Evolutionary conservation across 2,329 filamentous ascomycete genomes (phyloP), one percentile per base, ranked within the genome.

Genomic region (Hymenoscyphus repandus): DNA sequence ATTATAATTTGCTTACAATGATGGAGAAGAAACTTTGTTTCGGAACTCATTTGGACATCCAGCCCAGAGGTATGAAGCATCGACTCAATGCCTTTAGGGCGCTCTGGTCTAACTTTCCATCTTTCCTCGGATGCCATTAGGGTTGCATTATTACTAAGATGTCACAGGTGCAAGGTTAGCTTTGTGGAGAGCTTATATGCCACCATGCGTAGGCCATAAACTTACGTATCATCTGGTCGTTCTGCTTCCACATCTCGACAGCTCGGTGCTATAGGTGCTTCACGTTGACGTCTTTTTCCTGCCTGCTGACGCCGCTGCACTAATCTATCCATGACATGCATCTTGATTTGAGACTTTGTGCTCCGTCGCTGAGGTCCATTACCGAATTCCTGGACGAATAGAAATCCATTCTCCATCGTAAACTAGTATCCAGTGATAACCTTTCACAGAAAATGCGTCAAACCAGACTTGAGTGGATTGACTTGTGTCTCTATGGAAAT

Each of bases 271-370:
- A 40, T 40, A 4, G 38, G 5, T 17, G 10, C 17, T 20, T n/a
- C 38, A 3, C 3, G 10, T 3, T 6, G 13, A 20, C 6, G 6
- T 20, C 38, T 17, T 20, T 5, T 11, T 27, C 15, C 17, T 30
- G 13, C 32, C 31, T 20, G 30, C 15, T 27, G 22, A 4, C 27
- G 18, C 39, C 27, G 38, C n/a, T 3, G 36, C 6, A 49, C 37
- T 17, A 49, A 36, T 30, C 47, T 20, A 43, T 49, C 47, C 47
- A 42, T 42, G 17, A 49, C 47, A 36, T 49, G 47, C 47, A 49
- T 49, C 38, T 49, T 49, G 11, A 49, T 49, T 31, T 42, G 31
- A 2, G 39, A 49, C n/a, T 32, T 43, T 9, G 31, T 42, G 10
- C 31, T n/a, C 12, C 20, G 31, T 37, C 6, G 31, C 13, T 49